Evolutionary conservation across 176 grass and related monocot genomes (phyloP), one percentile per base, ranked within the genome.

Genomic region (Eleusine coracana): DNA sequence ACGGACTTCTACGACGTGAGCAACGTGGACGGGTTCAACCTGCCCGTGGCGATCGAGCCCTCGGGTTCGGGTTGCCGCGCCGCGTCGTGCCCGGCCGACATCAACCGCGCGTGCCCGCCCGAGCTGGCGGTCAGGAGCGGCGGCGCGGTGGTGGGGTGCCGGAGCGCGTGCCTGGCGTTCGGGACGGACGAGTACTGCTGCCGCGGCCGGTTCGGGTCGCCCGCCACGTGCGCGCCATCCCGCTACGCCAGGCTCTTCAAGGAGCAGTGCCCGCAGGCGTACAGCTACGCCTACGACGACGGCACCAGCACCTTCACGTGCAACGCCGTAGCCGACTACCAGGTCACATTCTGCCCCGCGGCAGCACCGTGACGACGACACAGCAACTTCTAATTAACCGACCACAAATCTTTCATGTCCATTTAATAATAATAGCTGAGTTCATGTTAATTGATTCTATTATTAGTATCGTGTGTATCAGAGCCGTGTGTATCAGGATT

Each of bases 111-210:
- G 76, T 94, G 89, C 89, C 92, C 83, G 15, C 8, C 41, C 16
- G 83, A 89, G 83, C 81, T 94, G 59, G 83, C 60, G 7, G 60
- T 58, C 23, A 70, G 29, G 3, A 37, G 41, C 3, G 28, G 55
- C 38, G 79, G 16, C 34, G 10, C 8, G 16, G 88, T 84, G 40
- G 80, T 91, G 28, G 88, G 38, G 1, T 90, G 88, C 88, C 88
- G 84, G 92, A 94, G 92, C 72, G 89, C 92, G 16, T 94, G 92
- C 77, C 36, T 94, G 72, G 92, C 83, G 9, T 89, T 94, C 71
- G 37, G 52, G 50, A 75, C 60, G 27, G 89, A 91, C 78, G 45
- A 79, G 75, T 85, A 84, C 68, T 94, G 89, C 76, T 94, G 92
- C 83, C 59, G 85, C 71, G 88, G 88, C 44, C 7, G 1, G 46